phyloP scores from a whole-genome alignment of 1,139 yeast species.

The Oligophagozyma castellii region DNA sequence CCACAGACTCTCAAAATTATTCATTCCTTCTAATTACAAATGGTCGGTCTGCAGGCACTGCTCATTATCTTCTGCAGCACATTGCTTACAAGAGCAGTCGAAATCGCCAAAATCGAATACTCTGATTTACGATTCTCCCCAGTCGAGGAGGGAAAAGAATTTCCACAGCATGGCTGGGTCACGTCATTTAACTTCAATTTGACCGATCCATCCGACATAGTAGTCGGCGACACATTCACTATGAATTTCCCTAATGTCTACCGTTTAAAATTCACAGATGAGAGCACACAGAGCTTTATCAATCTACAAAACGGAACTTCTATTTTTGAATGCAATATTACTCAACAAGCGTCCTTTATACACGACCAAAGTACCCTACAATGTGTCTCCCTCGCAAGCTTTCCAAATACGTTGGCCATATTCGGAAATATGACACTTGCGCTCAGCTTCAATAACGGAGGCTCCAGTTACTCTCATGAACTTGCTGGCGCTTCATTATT shows the following conservation, averaged over 20 bases:
- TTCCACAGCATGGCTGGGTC: conserved; percentile 25
- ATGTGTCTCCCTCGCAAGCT: conserved; percentile 18
- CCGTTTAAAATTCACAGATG: conserved; percentile 22
- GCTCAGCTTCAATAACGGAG: conserved; percentile 25
- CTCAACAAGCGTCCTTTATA: conserved; percentile 25
- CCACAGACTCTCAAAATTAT: too few relatives aligned
- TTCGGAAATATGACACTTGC: conserved; percentile 21
- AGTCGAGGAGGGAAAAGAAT: conserved; percentile 8
- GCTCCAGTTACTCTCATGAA: conserved; percentile 19
- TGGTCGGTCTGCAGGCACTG: too few relatives aligned
- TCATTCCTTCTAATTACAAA: too few relatives aligned
- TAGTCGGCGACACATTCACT: conserved; percentile 18
- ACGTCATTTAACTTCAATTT: conserved; percentile 20
- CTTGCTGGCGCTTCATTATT: conserved; percentile 20
- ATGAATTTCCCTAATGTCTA: conserved; percentile 22
- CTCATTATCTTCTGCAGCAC: too few relatives aligned
- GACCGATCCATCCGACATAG: conserved; percentile 10
- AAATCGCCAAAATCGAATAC: conserved; percentile 8
- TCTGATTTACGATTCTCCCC: conserved; percentile 14
- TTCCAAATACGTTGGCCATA: conserved; percentile 12
- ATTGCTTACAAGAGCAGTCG: too few relatives aligned
- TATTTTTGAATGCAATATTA: conserved; percentile 21
- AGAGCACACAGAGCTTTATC: conserved; percentile 8
- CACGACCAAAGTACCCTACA: conserved; percentile 17
- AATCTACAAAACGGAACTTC: conserved; percentile 15